phyloP scores from a whole-genome alignment of 2,329 filamentous ascomycete species.

The Fusarium miscanthi region DNA sequence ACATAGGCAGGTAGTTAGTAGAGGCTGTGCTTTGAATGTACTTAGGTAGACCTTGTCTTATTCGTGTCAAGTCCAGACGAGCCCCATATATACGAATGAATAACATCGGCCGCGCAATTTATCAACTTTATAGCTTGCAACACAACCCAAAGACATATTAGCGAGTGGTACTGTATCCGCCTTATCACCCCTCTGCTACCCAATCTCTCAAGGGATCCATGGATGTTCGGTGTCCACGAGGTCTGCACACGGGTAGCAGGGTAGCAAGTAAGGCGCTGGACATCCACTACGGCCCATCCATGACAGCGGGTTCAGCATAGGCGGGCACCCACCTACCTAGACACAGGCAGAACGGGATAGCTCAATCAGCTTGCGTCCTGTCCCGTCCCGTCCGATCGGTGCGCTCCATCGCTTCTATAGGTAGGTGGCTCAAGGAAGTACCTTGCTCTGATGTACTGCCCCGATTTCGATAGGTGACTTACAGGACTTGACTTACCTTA shows the following conservation, averaged over 20 bases:
- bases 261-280: slow-evolving; percentile 12
- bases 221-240: slow-evolving; percentile 18
- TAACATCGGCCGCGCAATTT: neutral
- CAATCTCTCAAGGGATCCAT: slow-evolving; percentile 7
- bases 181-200: slow-evolving; percentile 1
- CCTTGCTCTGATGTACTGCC: slow-evolving; percentile 15
- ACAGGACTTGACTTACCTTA: slow-evolving; percentile 11
- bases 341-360: neutral
- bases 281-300: slow-evolving; percentile 18
- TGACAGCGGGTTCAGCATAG: slow-evolving; percentile 8
- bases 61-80: neutral
- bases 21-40: no score
- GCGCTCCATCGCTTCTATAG: neutral
- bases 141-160: slow-evolving; percentile 4
- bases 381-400: slow-evolving; percentile 20
- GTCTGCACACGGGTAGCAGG: slow-evolving; percentile 3
- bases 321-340: neutral
- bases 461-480: slow-evolving; percentile 25
- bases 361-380: slow-evolving; percentile 3
- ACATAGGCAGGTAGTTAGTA: neutral
- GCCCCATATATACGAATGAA: neutral
- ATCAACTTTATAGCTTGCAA: neutral
- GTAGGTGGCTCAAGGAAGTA: neutral
- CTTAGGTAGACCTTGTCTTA: neutral
- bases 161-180: neutral